phyloP scores from a whole-genome alignment of 305 asterid genomes.

The Fraxinus baroniana region DNA sequence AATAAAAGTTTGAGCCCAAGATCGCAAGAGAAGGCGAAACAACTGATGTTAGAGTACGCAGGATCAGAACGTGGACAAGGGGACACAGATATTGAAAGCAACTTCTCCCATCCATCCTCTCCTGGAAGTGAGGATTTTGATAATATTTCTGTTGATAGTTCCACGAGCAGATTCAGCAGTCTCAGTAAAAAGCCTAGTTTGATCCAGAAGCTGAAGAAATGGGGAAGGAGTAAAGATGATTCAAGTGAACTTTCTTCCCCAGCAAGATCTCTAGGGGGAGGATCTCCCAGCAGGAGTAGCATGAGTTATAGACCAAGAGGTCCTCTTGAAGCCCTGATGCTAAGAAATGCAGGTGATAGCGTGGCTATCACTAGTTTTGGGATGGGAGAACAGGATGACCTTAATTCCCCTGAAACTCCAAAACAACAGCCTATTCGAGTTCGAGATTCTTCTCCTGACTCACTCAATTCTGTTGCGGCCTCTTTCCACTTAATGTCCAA shows the following conservation, averaged over 20 bases:
- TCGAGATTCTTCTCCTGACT: slow-evolving; percentile 32
- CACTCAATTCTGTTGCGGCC: slow-evolving; percentile 57
- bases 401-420: slow-evolving; percentile 63
- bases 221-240: slow-evolving; percentile 88
- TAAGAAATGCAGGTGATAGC: slow-evolving; percentile 80
- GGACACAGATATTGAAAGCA: slow-evolving; percentile 92
- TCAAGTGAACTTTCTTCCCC: slow-evolving; percentile 73
- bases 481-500: slow-evolving; percentile 88
- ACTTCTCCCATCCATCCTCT: slow-evolving; percentile 75
- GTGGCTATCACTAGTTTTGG: slow-evolving; percentile 83
- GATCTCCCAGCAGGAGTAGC: slow-evolving; percentile 67
- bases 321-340: slow-evolving; percentile 83
- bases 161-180: slow-evolving; percentile 64
- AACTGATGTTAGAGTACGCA: slow-evolving; percentile 86
- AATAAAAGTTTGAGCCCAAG: slow-evolving; percentile 82
- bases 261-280: slow-evolving; percentile 67
- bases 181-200: slow-evolving; percentile 76
- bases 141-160: slow-evolving; percentile 68
- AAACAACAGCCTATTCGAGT: slow-evolving; percentile 27
- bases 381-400: slow-evolving; percentile 56
- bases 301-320: slow-evolving; percentile 61
- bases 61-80: slow-evolving; percentile 99
- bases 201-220: slow-evolving; percentile 83
- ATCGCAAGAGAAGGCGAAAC: slow-evolving; percentile 87
- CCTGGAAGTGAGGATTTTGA: slow-evolving; percentile 97